A percentile compares a stretch with the other conserved stretches of the same genome.
Conservation (phyloP, 257 asterid genomes). For the Paulownia fortunei region DNA sequence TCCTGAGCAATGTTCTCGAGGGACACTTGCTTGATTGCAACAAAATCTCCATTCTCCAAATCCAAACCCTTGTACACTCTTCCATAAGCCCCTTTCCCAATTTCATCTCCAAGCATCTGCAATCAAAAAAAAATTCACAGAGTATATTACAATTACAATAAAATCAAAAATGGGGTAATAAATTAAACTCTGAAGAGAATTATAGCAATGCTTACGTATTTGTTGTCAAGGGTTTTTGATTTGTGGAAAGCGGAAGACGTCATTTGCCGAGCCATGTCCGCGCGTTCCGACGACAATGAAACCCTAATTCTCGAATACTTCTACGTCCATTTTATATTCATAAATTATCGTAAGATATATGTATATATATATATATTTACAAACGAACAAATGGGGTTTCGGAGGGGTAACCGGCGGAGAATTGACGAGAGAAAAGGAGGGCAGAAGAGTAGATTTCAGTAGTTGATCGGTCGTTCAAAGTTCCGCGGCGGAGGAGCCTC, state of each 20-base stretch:
- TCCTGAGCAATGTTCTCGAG: conserved; percentile 93
- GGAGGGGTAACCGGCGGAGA: neutral
- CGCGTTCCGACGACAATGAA: conserved; percentile 26
- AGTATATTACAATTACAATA: neutral
- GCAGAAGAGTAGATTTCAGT: neutral
- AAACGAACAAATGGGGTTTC: neutral
- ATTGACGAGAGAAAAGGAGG: neutral
- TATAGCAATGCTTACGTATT: conserved; percentile 43
- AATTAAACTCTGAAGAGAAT: conserved; percentile 15
- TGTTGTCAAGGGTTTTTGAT: conserved; percentile 58
- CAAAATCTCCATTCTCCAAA: conserved; percentile 97
- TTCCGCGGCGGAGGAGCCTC: conserved; percentile 37
- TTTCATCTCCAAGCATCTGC: conserved; percentile 98
- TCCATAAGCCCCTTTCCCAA: conserved; percentile 99
- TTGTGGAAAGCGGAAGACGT: conserved; percentile 54
- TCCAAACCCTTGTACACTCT: conserved; percentile 98
- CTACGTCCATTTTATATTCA: conserved; percentile 27
- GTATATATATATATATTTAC: neutral
- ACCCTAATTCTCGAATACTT: conserved; percentile 29
- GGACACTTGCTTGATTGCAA: conserved; percentile 97
- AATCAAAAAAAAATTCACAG: neutral
- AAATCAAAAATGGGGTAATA: neutral
- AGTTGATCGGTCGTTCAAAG: conserved; percentile 20
- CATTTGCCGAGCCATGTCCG: conserved; percentile 57
- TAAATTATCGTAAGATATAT: neutral